phyloP scores from a whole-genome alignment of 1,284 basidiomycete genomes.

The Cryptococcus neoformans region DNA sequence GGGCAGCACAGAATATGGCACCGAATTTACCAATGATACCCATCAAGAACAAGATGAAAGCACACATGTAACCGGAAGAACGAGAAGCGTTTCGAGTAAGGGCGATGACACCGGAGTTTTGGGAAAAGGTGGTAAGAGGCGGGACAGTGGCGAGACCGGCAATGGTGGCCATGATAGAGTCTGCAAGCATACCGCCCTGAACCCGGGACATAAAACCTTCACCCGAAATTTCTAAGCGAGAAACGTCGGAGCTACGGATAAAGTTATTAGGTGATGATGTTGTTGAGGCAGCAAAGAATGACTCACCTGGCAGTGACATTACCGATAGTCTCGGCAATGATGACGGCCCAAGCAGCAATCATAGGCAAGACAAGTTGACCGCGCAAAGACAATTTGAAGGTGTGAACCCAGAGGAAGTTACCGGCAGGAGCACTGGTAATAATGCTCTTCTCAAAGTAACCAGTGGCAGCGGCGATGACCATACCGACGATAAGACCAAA shows the following conservation, averaged over 20 bases:
- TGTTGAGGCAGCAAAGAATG: not conserved
- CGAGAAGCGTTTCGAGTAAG: constrained; percentile 35
- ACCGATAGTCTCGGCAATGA: constrained; percentile 33
- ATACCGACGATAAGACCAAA: constrained; percentile 31
- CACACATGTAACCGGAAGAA: constrained; percentile 33
- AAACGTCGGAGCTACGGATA: constrained; percentile 16
- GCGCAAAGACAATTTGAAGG: constrained; percentile 22
- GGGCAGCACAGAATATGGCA: constrained; percentile 32
- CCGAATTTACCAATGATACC: constrained; percentile 34
- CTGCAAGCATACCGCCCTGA: constrained; percentile 36
- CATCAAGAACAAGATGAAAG: constrained; percentile 32
- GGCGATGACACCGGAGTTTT: constrained; percentile 37
- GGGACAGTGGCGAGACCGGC: constrained; percentile 32
- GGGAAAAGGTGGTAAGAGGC: constrained; percentile 37
- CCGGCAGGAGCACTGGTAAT: constrained; percentile 25
- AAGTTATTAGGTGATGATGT: not conserved
- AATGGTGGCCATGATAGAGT: constrained; percentile 27
- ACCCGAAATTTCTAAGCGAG: constrained; percentile 20
- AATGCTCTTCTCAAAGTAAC: constrained; percentile 24
- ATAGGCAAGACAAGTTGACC: constrained; percentile 35
- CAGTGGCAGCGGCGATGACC: constrained; percentile 31
- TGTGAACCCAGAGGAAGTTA: constrained; percentile 32
- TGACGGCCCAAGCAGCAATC: constrained; percentile 31
- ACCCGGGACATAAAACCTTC: constrained; percentile 27
- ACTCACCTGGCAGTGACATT: constrained; percentile 21